A percentile compares a stretch with the other conserved stretches of the same genome.
These are phyloP conservation scores for Cystoisospora suis DNA, from an alignment of 169 alveolate genomes.

Conservation along the genomic window DNA sequence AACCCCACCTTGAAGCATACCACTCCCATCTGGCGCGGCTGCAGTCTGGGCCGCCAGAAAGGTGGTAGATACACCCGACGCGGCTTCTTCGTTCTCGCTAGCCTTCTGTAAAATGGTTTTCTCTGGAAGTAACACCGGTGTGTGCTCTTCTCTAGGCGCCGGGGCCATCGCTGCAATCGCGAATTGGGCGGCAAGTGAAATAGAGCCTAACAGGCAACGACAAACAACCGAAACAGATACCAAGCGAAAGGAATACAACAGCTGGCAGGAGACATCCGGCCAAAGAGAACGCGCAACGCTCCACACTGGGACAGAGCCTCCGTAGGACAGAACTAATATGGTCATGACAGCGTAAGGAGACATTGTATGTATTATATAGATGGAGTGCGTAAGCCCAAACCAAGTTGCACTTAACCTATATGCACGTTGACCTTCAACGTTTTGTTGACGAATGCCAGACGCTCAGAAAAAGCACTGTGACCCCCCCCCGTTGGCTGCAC, in stretches of 20 bases:
- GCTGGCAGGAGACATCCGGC: no score
- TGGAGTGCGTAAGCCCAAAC: no score
- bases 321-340: no score
- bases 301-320: no score
- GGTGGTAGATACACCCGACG: neutral
- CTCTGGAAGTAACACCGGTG: slow-evolving; percentile 13
- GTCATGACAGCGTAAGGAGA: no score
- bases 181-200: slow-evolving; percentile 20
- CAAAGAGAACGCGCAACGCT: no score
- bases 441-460: no score
- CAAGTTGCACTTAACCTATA: no score
- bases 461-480: no score
- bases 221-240: neutral
- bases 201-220: neutral
- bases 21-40: slow-evolving; percentile 1
- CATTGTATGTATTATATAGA: no score
- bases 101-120: neutral
- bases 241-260: neutral
- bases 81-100: neutral
- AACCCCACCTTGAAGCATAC: neutral
- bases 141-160: slow-evolving; percentile 23
- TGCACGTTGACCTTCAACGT: no score
- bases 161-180: slow-evolving; percentile 24
- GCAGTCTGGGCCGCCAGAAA: slow-evolving; percentile 5
- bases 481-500: no score